Conservation (phyloP, 2,329 filamentous ascomycete species). For the Ophiostoma australiae region DNA sequence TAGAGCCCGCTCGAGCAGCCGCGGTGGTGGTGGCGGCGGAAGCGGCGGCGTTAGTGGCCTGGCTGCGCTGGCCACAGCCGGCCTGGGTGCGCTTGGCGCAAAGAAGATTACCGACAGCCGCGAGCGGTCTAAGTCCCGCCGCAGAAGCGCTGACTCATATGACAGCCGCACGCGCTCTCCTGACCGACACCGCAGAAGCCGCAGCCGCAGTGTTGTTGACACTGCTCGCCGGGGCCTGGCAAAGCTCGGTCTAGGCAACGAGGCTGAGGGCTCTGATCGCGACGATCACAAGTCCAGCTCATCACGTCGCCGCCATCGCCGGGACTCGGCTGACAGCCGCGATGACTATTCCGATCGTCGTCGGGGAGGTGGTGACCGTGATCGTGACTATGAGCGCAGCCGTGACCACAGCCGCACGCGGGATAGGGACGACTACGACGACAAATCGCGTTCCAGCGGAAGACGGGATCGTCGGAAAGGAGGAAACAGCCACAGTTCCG, state of each 20-base stretch:
- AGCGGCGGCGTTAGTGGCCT: constrained; percentile 48
- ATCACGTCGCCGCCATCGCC: constrained; percentile 29
- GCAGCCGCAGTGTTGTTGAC: constrained; percentile 63
- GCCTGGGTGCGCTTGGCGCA: constrained; percentile 55
- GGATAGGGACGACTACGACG: constrained; percentile 43
- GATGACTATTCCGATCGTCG: constrained; percentile 44
- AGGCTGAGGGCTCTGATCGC: constrained; percentile 37
- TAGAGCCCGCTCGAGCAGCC: constrained; percentile 42
- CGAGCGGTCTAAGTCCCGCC: constrained; percentile 49
- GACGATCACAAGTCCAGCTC: constrained; percentile 29
- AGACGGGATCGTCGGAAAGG: constrained; percentile 40
- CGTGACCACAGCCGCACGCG: constrained; percentile 35
- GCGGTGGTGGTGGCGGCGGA: constrained; percentile 36
- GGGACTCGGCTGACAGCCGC: constrained; percentile 39
- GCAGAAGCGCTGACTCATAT: constrained; percentile 46
- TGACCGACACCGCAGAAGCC: constrained; percentile 44
- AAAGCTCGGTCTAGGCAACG: constrained; percentile 56
- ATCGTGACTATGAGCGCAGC: constrained; percentile 36
- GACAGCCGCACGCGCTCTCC: constrained; percentile 42
- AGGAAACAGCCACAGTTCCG: constrained; percentile 43
- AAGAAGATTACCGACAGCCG: constrained; percentile 54
- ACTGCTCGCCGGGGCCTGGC: constrained; percentile 56
- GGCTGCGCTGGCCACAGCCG: constrained; percentile 60
- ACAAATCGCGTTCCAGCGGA: constrained; percentile 41
- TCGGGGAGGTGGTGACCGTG: constrained; percentile 19